phyloP scores from a whole-genome alignment of 352 stramenopile species.

The Aphanomyces stellatus region DNA sequence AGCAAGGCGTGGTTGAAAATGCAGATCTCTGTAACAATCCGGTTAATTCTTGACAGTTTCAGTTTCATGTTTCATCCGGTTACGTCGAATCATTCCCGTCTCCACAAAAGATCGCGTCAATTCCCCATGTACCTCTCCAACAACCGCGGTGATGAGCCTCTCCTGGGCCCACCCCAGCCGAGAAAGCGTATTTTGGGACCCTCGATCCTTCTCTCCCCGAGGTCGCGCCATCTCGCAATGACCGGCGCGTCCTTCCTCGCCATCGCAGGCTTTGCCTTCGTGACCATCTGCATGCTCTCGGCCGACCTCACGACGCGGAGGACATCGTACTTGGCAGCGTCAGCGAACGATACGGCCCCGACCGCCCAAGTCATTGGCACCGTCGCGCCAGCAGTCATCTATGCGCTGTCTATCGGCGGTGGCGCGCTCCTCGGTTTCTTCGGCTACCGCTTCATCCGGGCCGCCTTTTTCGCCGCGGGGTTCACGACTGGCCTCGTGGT shows the following conservation, averaged over 20 bases:
- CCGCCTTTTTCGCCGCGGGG: conserved; percentile 27
- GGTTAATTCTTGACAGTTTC: too few species aligned
- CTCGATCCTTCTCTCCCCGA: too few species aligned
- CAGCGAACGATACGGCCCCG: background rate
- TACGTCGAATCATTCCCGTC: background rate
- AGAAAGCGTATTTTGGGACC: background rate
- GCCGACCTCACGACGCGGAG: background rate
- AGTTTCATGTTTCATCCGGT: background rate
- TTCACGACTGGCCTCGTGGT: conserved; percentile 25
- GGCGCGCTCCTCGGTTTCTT: conserved; percentile 22
- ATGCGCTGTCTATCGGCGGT: background rate
- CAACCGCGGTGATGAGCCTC: background rate
- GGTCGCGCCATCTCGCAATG: too few species aligned
- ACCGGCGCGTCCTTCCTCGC: too few species aligned
- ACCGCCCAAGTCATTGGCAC: background rate
- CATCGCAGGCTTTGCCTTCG: background rate
- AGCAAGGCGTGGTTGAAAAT: too few species aligned
- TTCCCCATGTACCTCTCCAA: background rate
- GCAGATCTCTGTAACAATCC: background rate
- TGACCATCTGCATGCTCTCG: background rate
- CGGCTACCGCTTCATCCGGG: conserved; percentile 30
- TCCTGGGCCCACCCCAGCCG: background rate
- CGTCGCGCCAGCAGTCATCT: conserved; percentile 5
- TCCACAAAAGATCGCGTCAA: background rate
- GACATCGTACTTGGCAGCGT: background rate